Percentiles rank a stretch among this genome's conserved stretches.
Evolutionary conservation across 768 basidiomycete species (phyloP).

Genomic region (Boletales sp.): DNA sequence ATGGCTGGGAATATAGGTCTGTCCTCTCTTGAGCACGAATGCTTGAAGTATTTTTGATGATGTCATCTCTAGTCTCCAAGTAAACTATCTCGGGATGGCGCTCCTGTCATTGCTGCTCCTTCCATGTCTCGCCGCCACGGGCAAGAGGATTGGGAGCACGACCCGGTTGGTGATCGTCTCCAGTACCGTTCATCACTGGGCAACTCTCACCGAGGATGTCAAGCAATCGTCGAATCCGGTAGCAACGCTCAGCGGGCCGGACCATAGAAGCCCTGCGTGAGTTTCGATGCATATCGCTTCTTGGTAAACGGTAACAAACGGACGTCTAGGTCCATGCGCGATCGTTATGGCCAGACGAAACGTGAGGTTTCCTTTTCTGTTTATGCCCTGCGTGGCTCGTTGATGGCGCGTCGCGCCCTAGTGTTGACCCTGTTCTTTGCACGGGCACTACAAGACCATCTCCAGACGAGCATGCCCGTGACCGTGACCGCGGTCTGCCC

Average conservation of each 20-base stretch:
- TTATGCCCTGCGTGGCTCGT: too few species aligned
- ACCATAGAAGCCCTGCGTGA: constrained; percentile 20
- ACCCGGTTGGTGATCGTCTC: constrained; percentile 30
- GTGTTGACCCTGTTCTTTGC: constrained; percentile 32
- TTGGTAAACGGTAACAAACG: background rate
- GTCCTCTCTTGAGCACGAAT: background rate
- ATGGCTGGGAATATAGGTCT: constrained; percentile 48
- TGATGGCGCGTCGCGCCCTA: background rate
- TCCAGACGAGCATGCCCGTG: constrained; percentile 19
- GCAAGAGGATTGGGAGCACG: constrained; percentile 17
- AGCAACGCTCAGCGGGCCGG: constrained; percentile 19
- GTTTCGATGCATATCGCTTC: background rate
- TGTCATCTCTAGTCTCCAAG: constrained; percentile 25
- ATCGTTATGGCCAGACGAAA: constrained; percentile 27
- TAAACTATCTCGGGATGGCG: constrained; percentile 32
- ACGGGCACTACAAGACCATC: constrained; percentile 22
- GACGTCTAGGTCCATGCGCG: constrained; percentile 8
- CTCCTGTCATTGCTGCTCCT: constrained; percentile 32
- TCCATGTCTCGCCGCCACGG: constrained; percentile 27
- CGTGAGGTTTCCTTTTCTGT: constrained; percentile 10
- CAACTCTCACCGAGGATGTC: constrained; percentile 17
- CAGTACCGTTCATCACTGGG: constrained; percentile 26
- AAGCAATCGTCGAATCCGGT: constrained; percentile 20
- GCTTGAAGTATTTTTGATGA: background rate
- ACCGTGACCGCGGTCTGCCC: constrained; percentile 19